Percentiles rank a stretch among this genome's conserved stretches.
phyloP scores from a whole-genome alignment of 257 asterid species.

The Plantago major region DNA sequence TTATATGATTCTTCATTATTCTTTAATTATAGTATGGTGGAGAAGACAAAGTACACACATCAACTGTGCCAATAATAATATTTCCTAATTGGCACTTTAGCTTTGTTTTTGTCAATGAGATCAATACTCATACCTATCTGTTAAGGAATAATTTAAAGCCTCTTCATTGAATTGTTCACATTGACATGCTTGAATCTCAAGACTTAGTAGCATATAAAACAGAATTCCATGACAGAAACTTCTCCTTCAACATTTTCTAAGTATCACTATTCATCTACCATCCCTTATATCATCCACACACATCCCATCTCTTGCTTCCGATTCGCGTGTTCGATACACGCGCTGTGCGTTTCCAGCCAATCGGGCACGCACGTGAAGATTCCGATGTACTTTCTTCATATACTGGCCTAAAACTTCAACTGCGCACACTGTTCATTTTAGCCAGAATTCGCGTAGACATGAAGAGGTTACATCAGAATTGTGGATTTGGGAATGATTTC shows the following conservation, averaged over 20 bases:
- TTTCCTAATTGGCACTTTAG: constrained; percentile 10
- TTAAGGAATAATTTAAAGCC: constrained; percentile 32
- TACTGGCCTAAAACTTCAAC: not conserved
- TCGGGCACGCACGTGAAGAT: constrained; percentile 7
- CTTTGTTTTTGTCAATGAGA: constrained; percentile 59
- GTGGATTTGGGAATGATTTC: constrained; percentile 33
- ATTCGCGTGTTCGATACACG: constrained; percentile 15
- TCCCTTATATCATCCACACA: not conserved
- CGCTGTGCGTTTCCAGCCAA: constrained; percentile 14
- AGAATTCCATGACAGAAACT: constrained; percentile 22
- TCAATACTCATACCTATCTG: constrained; percentile 50
- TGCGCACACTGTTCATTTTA: not conserved
- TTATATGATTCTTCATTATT: constrained; percentile 1
- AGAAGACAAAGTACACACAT: constrained; percentile 28
- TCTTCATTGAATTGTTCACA: constrained; percentile 29
- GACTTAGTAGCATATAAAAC: constrained; percentile 33
- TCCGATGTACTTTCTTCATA: constrained; percentile 2
- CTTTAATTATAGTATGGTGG: constrained; percentile 13
- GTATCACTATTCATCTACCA: constrained; percentile 15
- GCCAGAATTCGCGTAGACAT: constrained; percentile 18
- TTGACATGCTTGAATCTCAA: constrained; percentile 33
- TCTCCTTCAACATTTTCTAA: constrained; percentile 8
- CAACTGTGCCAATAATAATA: constrained; percentile 3
- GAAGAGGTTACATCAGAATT: constrained; percentile 37
- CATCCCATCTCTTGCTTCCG: not conserved